Conservation (phyloP, 2,329 filamentous ascomycete genomes). For the Cercospora brassicicola region DNA sequence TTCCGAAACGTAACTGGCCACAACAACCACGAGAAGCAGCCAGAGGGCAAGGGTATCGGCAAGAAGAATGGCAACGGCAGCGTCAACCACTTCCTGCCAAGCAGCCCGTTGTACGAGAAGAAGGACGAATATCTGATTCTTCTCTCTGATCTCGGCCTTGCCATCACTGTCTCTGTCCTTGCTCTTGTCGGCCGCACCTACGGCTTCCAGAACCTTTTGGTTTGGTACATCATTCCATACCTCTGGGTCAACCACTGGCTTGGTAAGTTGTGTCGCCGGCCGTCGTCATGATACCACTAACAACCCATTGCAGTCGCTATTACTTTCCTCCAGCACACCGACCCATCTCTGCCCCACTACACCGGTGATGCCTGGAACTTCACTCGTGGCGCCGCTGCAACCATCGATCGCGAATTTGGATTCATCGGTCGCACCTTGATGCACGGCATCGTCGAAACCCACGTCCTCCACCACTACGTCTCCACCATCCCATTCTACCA, state of each 20-base stretch:
- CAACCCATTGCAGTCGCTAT: slow-evolving; percentile 69
- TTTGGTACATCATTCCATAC: slow-evolving; percentile 96
- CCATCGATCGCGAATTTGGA: slow-evolving; percentile 95
- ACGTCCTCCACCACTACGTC: slow-evolving; percentile 97
- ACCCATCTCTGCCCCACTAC: slow-evolving; percentile 92
- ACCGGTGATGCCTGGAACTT: slow-evolving; percentile 84
- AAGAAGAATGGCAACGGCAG: slow-evolving; percentile 82
- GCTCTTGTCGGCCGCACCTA: slow-evolving; percentile 71
- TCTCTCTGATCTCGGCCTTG: slow-evolving; percentile 76
- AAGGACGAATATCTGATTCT: slow-evolving; percentile 86
- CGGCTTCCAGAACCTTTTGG: slow-evolving; percentile 80
- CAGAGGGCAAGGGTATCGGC: slow-evolving; percentile 88
- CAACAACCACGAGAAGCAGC: slow-evolving; percentile 87
- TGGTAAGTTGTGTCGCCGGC: slow-evolving; percentile 60
- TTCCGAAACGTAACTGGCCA: slow-evolving; percentile 91
- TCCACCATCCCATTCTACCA: slow-evolving; percentile 96
- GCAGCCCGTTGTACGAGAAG: slow-evolving; percentile 85
- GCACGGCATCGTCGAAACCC: slow-evolving; percentile 96
- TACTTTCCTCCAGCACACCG: slow-evolving; percentile 96
- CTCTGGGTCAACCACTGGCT: slow-evolving; percentile 99
- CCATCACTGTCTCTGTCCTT: slow-evolving; percentile 62
- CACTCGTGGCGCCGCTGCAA: slow-evolving; percentile 87
- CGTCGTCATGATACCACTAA: slow-evolving; percentile 1
- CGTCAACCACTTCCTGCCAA: slow-evolving; percentile 93
- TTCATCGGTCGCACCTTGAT: slow-evolving; percentile 88